Conservation (phyloP, 2,329 filamentous ascomycete species). For the Pseudopyrenochaeta lycopersici region DNA sequence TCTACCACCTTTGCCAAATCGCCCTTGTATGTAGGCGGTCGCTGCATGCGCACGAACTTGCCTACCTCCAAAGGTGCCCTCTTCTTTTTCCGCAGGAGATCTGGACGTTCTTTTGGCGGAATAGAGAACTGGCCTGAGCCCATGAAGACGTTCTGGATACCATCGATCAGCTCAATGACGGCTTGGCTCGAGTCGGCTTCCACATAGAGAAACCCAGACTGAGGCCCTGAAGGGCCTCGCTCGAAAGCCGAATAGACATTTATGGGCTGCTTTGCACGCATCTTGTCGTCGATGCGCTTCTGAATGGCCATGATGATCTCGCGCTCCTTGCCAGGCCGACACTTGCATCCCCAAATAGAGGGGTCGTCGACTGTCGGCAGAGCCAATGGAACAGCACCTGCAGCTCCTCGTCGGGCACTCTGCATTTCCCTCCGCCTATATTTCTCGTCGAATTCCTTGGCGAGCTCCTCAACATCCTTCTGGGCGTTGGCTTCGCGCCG, state of each 20-base stretch:
- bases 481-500: constrained; percentile 86
- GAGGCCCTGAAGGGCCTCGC: constrained; percentile 74
- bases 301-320: constrained; percentile 89
- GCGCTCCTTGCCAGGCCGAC: constrained; percentile 93
- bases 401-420: constrained; percentile 39
- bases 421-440: constrained; percentile 75
- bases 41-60: constrained; percentile 88
- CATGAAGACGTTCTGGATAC: constrained; percentile 88
- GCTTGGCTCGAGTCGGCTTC: constrained; percentile 89
- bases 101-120: constrained; percentile 96
- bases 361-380: constrained; percentile 95
- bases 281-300: constrained; percentile 84
- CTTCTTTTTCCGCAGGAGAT: constrained; percentile 89
- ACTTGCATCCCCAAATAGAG: constrained; percentile 92
- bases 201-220: constrained; percentile 95
- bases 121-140: constrained; percentile 87
- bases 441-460: constrained; percentile 79
- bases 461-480: constrained; percentile 93
- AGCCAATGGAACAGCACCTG: constrained; percentile 63
- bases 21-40: constrained; percentile 80
- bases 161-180: constrained; percentile 82
- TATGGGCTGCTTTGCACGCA: constrained; percentile 79
- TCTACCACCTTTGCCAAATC: constrained; percentile 93
- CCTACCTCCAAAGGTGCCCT: constrained; percentile 81
- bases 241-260: constrained; percentile 92